Conservation (phyloP, 2,329 filamentous ascomycete genomes). For the Spiromastix sp. region DNA sequence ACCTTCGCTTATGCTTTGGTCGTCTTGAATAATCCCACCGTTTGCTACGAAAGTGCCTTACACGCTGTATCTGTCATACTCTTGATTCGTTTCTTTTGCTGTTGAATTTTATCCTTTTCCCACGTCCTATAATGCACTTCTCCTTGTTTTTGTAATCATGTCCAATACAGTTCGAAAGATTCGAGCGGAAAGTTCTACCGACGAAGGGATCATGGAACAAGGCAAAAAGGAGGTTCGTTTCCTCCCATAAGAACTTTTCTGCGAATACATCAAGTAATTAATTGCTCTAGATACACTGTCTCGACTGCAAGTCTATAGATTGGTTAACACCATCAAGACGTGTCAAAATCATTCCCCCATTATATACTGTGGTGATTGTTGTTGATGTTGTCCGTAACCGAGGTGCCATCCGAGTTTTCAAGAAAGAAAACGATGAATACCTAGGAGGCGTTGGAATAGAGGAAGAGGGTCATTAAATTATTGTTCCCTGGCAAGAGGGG, state of each 20-base stretch:
- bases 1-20: no score
- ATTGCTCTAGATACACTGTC: background rate
- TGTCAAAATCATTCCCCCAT: background rate
- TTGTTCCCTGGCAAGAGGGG: background rate
- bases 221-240: background rate
- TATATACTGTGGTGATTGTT: background rate
- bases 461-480: background rate
- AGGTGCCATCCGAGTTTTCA: slow-evolving; percentile 1
- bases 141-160: no score
- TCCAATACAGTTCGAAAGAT: no score
- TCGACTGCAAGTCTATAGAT: background rate
- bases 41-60: no score
- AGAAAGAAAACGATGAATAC: background rate
- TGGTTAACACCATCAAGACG: background rate
- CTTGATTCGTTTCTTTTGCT: no score
- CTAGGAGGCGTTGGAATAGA: background rate
- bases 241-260: background rate
- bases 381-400: background rate
- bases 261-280: background rate
- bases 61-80: no score
- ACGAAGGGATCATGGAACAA: background rate
- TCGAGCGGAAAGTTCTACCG: background rate
- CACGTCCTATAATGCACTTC: no score
- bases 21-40: no score
- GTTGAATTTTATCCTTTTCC: no score